phyloP scores from a whole-genome alignment of 352 stramenopile genomes.

The Bremia lactucae region DNA sequence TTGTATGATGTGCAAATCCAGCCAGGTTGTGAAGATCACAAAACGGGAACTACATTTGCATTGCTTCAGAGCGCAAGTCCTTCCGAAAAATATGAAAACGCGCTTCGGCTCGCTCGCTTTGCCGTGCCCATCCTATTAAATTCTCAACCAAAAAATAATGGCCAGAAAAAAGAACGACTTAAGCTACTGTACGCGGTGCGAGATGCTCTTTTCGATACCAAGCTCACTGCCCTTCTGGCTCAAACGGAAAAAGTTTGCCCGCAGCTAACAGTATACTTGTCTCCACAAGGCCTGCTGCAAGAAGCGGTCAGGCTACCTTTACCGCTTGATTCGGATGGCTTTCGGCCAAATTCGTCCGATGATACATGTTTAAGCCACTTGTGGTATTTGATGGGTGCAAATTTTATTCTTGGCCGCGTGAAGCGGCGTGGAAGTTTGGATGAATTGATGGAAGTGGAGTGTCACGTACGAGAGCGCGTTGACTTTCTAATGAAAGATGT shows the following conservation, averaged over 20 bases:
- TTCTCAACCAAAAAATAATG: slow-evolving; percentile 45
- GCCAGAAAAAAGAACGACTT: slow-evolving; percentile 65
- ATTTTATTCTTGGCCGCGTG: slow-evolving; percentile 53
- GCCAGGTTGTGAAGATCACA: slow-evolving; percentile 47
- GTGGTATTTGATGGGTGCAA: slow-evolving; percentile 64
- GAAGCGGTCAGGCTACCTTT: slow-evolving; percentile 13
- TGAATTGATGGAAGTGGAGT: slow-evolving; percentile 54
- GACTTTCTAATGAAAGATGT: slow-evolving; percentile 54
- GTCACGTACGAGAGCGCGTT: slow-evolving; percentile 39
- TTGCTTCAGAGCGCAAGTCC: slow-evolving; percentile 19
- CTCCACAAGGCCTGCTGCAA: slow-evolving; percentile 27
- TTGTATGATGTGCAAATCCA: slow-evolving; percentile 66
- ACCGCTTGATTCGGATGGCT: neutral
- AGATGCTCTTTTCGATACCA: slow-evolving; percentile 25
- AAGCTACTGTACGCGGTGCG: slow-evolving; percentile 53
- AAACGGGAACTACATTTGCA: slow-evolving; percentile 28
- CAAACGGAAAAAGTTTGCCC: slow-evolving; percentile 8
- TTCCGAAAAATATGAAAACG: slow-evolving; percentile 16
- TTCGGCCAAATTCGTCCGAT: slow-evolving; percentile 5
- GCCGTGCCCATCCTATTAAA: slow-evolving; percentile 49
- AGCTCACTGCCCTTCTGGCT: slow-evolving; percentile 9
- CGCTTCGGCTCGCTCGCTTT: slow-evolving; percentile 34
- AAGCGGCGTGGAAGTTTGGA: slow-evolving; percentile 44
- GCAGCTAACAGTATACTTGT: slow-evolving; percentile 21
- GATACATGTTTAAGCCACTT: slow-evolving; percentile 38